A percentile compares a stretch with the other conserved stretches of the same genome.
Evolutionary conservation across 148 eudicot genomes (phyloP).

Genomic region (Fagopyrum esculentum): DNA sequence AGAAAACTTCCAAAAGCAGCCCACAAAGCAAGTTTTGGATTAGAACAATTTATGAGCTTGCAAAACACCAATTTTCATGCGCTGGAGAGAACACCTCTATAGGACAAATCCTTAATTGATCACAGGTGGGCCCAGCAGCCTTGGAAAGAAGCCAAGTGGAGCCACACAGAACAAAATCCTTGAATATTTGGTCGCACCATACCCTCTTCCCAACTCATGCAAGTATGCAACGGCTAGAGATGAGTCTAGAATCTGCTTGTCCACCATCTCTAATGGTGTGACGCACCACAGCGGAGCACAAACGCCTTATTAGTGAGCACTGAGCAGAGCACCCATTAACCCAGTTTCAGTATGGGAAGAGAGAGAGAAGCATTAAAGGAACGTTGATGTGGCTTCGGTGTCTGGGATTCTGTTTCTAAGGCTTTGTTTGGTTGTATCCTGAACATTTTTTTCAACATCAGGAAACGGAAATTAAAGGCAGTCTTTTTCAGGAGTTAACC

Average conservation of each 20-base stretch:
- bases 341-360: background rate
- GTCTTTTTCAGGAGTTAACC: background rate
- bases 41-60: background rate
- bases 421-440: background rate
- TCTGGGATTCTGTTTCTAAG: background rate
- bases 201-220: background rate
- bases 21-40: constrained; percentile 1
- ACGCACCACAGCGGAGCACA: background rate
- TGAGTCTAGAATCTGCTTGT: background rate
- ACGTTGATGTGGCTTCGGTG: background rate
- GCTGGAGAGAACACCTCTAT: background rate
- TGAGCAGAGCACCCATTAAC: background rate
- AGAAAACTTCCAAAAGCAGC: background rate
- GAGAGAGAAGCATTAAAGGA: background rate
- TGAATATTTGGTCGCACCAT: background rate
- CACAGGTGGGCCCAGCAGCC: background rate
- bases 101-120: background rate
- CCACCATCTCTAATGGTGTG: background rate
- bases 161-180: background rate
- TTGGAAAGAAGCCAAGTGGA: background rate
- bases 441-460: background rate
- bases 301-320: background rate
- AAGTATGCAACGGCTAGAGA: constrained; percentile 2
- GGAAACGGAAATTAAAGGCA: background rate
- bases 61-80: constrained; percentile 6